phyloP scores from a whole-genome alignment of 306 rosid genomes.

The Canavalia ensiformis region DNA sequence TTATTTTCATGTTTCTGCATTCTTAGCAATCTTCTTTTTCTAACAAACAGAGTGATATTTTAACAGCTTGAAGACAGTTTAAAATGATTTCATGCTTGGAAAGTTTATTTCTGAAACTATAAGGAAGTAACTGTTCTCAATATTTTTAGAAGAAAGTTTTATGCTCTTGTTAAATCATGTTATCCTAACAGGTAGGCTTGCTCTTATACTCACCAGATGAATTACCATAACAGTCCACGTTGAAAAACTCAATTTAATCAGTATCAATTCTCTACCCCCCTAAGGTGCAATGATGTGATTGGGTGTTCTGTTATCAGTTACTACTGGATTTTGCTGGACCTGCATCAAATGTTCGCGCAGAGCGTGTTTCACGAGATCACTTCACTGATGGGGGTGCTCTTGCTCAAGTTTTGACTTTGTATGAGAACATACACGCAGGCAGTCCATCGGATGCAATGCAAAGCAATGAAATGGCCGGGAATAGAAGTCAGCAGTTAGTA shows the following conservation, averaged over 20 bases:
- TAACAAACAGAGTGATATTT: conserved; percentile 15
- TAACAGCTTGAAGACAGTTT: not conserved
- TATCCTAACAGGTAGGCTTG: conserved; percentile 14
- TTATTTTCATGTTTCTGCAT: conserved; percentile 15
- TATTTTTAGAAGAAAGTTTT: not conserved
- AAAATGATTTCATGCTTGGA: conserved; percentile 15
- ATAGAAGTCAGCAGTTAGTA: conserved; percentile 55
- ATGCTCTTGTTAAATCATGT: conserved; percentile 36
- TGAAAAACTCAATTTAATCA: conserved; percentile 5
- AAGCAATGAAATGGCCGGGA: conserved; percentile 51
- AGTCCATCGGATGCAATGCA: conserved; percentile 53
- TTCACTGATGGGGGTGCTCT: conserved; percentile 83
- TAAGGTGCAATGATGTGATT: conserved; percentile 30
- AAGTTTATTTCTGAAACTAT: conserved; percentile 33
- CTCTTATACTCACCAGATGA: conserved; percentile 27
- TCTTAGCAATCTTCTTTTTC: not conserved
- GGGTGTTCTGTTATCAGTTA: conserved; percentile 61
- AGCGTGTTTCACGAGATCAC: conserved; percentile 74
- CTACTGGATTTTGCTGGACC: conserved; percentile 91
- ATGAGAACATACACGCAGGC: conserved; percentile 60
- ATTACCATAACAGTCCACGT: conserved; percentile 13
- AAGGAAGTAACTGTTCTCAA: conserved; percentile 15
- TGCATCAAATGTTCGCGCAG: conserved; percentile 84
- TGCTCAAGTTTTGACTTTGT: conserved; percentile 80
- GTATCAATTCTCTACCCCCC: conserved; percentile 20